phyloP scores from a whole-genome alignment of 306 rosid genomes.

The Cucurbita pepo region DNA sequence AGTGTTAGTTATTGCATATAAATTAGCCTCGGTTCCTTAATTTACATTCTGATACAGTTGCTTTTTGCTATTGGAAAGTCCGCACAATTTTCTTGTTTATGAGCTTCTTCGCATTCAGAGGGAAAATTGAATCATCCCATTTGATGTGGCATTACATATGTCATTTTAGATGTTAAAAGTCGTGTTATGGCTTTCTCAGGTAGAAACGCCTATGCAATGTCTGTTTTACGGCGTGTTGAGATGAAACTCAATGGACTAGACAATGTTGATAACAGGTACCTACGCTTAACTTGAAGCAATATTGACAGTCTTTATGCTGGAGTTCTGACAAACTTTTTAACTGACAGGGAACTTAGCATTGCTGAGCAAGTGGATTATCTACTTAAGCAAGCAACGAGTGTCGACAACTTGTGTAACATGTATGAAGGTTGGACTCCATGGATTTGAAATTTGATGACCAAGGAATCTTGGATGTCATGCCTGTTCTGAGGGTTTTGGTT shows the following conservation, averaged over 20 bases:
- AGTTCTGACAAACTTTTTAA: conserved; percentile 13
- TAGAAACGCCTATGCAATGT: conserved; percentile 74
- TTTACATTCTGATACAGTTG: not conserved
- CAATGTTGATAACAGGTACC: conserved; percentile 57
- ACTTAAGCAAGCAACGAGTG: conserved; percentile 82
- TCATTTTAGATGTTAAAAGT: not conserved
- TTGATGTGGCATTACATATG: not conserved
- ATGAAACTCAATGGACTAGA: conserved; percentile 81
- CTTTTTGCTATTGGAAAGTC: not conserved
- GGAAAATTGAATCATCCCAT: not conserved
- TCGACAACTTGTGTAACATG: conserved; percentile 93
- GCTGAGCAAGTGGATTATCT: conserved; percentile 87
- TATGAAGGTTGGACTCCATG: conserved; percentile 99
- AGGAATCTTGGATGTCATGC: not conserved
- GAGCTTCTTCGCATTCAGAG: not conserved
- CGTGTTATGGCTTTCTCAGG: conserved; percentile 25
- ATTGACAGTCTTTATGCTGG: conserved; percentile 5
- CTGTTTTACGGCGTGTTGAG: conserved; percentile 68
- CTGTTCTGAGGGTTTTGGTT: not conserved
- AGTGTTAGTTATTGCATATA: not conserved
- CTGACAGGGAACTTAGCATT: conserved; percentile 56
- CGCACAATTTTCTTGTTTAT: not conserved
- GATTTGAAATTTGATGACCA: conserved; percentile 47
- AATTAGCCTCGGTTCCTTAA: not conserved
- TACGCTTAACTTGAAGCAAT: conserved; percentile 11